Base-by-base conservation (phyloP, 1,284 basidiomycete species). In the Sporisorium sorghi region DNA sequence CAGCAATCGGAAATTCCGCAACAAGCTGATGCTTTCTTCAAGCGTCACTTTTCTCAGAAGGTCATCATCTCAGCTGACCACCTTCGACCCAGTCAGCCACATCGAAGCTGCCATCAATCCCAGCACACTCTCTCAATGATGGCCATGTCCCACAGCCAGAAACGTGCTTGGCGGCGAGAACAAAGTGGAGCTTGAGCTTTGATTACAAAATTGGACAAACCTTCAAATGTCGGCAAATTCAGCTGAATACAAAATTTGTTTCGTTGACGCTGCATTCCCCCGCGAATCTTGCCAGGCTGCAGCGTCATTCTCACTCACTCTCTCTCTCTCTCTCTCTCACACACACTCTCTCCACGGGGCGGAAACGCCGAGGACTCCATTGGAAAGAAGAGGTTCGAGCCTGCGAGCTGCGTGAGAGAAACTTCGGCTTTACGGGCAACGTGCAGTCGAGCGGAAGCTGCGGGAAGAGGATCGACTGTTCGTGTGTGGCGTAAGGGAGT, bases 401-500 rank as follows among this genome's bases (percentile, higher is more conserved):
- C 33, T 35, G 33, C 6, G 33, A 35, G 33, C n/a, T 35, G 33
- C 3, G 12, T 10, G 7, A 10, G 33, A 14, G 9, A 35, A 35
- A 35, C 12, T 35, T 35, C 33, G 33, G 33, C 33, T 35, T 35
- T 35, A 35, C 33, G 8, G 33, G 12, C n/a, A 35, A 35, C 12
- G 12, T 35, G 33, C 9, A 35, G 8, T 35, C 12, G 33, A 10
- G 33, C 33, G 28, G 17, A 44, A 44, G 14, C 5, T 17, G 21
- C 17, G 28, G 44, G 14, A 46, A 28, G 26, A 8, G 28, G 44
- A 46, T 26, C 26, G 44, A 46, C 43, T n/a, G 6, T 26, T n/a
- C n/a, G 15, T 28, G 42, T 50, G 62, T 65, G 56, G 56, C 60
- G 47, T 24, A 42, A 21, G 8, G n/a, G 6, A 30, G 30, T 30